phyloP scores from a whole-genome alignment of 2,329 filamentous ascomycete species.

The Nemania sp. region DNA sequence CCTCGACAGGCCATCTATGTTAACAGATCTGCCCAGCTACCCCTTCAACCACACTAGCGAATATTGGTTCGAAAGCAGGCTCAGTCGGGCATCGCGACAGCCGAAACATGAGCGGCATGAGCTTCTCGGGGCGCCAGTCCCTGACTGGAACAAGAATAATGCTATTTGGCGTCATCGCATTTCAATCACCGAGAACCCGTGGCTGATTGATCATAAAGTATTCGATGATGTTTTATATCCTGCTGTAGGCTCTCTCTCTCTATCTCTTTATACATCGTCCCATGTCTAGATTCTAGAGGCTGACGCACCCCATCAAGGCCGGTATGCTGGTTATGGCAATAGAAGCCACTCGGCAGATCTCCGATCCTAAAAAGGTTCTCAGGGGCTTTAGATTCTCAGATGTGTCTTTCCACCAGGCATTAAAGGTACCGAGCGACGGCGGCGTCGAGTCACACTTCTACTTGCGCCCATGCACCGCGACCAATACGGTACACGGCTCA shows the following conservation, averaged over 20 bases:
- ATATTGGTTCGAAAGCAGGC: constrained; percentile 36
- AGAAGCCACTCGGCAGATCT: constrained; percentile 34
- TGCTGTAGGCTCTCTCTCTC: constrained; percentile 22
- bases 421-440: constrained; percentile 24
- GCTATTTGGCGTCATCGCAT: constrained; percentile 37
- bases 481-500: constrained; percentile 1
- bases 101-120: constrained; percentile 31
- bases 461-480: constrained; percentile 14
- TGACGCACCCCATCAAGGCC: constrained; percentile 17
- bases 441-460: constrained; percentile 29
- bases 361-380: constrained; percentile 16
- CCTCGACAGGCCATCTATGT: constrained; percentile 10
- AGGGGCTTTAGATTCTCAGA: constrained; percentile 29
- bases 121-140: constrained; percentile 34
- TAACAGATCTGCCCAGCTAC: constrained; percentile 34
- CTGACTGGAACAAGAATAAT: constrained; percentile 30
- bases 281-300: neutral
- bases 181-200: constrained; percentile 33
- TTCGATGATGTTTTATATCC: constrained; percentile 36
- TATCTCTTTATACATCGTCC: neutral
- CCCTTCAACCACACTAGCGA: constrained; percentile 33
- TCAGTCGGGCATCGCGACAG: constrained; percentile 27
- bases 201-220: constrained; percentile 39
- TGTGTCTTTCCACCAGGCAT: constrained; percentile 27
- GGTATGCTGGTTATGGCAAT: constrained; percentile 39